Evolutionary conservation across 768 basidiomycete species (phyloP).

Genomic region (Macrocybe gigantea): DNA sequence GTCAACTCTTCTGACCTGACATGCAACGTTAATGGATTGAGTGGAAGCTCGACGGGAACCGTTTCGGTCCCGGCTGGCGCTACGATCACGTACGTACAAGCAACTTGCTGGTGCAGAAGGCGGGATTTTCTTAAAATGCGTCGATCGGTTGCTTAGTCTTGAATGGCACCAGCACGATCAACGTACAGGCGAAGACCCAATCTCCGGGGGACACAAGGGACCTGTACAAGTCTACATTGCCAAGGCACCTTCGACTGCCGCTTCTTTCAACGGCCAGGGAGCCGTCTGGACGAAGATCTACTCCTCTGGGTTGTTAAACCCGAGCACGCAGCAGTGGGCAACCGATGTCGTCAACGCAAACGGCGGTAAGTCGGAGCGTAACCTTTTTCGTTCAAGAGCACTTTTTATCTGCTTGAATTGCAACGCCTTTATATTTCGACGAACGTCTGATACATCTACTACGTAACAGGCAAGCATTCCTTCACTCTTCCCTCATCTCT

Average conservation of each 20-base stretch:
- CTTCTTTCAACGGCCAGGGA: constrained; percentile 39
- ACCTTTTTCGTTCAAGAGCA: no score
- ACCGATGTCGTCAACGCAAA: constrained; percentile 42
- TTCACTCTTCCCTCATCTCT: constrained; percentile 39
- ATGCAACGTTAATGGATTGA: constrained; percentile 42
- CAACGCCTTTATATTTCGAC: constrained; percentile 11
- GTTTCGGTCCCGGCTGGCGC: constrained; percentile 36
- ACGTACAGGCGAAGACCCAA: constrained; percentile 45
- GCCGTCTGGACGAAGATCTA: constrained; percentile 51
- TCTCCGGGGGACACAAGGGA: constrained; percentile 44
- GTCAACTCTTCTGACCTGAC: constrained; percentile 39
- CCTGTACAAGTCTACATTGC: constrained; percentile 45
- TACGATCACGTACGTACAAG: constrained; percentile 29
- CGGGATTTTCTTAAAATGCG: background rate
- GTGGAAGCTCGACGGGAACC: constrained; percentile 33
- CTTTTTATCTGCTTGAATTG: no score
- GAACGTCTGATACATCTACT: constrained; percentile 35
- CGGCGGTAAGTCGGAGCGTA: constrained; percentile 16
- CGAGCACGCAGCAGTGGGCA: constrained; percentile 30
- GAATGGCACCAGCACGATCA: constrained; percentile 52
- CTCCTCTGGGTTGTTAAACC: constrained; percentile 36
- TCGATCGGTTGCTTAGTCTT: constrained; percentile 20
- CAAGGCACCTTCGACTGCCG: constrained; percentile 40
- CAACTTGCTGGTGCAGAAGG: no score
- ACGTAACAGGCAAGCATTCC: constrained; percentile 28